Base-by-base conservation (phyloP, 805 yeast genomes). In the Candida endomychidarum region DNA sequence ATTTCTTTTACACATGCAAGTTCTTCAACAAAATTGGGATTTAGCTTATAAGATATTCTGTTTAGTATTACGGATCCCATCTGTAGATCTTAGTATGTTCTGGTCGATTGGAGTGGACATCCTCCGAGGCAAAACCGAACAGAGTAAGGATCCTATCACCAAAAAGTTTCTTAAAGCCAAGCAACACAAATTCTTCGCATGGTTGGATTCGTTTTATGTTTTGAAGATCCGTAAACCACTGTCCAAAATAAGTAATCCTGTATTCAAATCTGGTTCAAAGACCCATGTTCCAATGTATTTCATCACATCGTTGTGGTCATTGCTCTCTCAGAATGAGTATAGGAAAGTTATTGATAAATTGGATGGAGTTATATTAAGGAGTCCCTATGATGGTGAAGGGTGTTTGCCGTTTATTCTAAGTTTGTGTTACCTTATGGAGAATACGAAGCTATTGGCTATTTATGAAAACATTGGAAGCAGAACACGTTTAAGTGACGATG, bases 51-150 rank as follows among this genome's bases (percentile, higher is more conserved):
- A 68, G 39, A 59, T 78, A 6, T 78, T 79, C 47, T 56, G 77
- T 8, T 38, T 77, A 2, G 53, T 84, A 16, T 53, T 80, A 2
- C 56, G 83, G 37, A 49, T 75, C 1, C 74, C 74, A 1, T 56
- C 56, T 1, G 67, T 77, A 8, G 86, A 83, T 52, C 54, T 81
- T 5, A 62, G 79, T 39, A 59, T 73, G 3, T 52, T 82, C 8
- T 84, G 90, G 90, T 75, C 83, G 0, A 25, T 81, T 0, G 89
- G 85, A 0, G 56, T 78, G 4, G 81, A 78, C 43, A 76, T 83
- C 4, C 52, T 83, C n/a, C 37, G 42, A 35, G 48, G 46, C 35
- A 42, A 44, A 17, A 5, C 27, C 3, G 11, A 27, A 28, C 18
- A 21, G 5, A 21, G 19, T 22, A 11, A 27, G 2, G 9, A 14